Conservation (phyloP, 2,329 filamentous ascomycete species). For the Pseudogymnoascus sp. region DNA sequence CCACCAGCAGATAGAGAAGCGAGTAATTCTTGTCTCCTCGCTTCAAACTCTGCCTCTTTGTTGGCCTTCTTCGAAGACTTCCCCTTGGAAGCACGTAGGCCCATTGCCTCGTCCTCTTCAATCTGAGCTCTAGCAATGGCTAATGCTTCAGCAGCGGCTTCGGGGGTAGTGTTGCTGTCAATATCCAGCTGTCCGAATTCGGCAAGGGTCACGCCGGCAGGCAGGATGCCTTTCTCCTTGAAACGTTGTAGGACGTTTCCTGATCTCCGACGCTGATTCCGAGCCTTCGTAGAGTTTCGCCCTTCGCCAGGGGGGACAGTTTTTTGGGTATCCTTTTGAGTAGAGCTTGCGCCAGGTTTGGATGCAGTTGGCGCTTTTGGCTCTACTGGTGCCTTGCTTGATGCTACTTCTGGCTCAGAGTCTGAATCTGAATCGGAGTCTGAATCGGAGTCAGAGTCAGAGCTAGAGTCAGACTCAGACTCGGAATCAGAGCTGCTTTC, state of each 20-base stretch:
- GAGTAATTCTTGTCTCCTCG: conserved; percentile 45
- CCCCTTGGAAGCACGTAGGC: background rate
- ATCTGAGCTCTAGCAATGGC: conserved; percentile 20
- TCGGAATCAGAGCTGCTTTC: conserved; percentile 23
- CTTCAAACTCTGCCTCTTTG: conserved; percentile 41
- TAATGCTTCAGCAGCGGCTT: conserved; percentile 23
- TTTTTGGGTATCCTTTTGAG: conserved; percentile 3
- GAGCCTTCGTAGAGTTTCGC: conserved; percentile 42
- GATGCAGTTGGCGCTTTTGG: background rate
- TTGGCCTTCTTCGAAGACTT: conserved; percentile 15
- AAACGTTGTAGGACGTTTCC: conserved; percentile 44
- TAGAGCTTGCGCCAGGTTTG: background rate
- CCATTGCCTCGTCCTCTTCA: conserved; percentile 8
- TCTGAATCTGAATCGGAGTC: conserved; percentile 35
- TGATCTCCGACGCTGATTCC: conserved; percentile 49
- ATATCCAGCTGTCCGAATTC: conserved; percentile 39
- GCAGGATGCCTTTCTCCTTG: conserved; percentile 48
- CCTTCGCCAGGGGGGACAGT: conserved; percentile 43
- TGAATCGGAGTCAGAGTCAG: conserved; percentile 18
- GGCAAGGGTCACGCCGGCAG: conserved; percentile 42
- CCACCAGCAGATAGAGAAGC: conserved; percentile 46
- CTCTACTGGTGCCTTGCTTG: conserved; percentile 29
- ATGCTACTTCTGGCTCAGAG: conserved; percentile 35
- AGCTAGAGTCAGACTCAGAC: conserved; percentile 19
- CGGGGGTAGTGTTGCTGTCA: conserved; percentile 19